Conservation (phyloP, 2,329 filamentous ascomycete species). For the Colletotrichum sp. region DNA sequence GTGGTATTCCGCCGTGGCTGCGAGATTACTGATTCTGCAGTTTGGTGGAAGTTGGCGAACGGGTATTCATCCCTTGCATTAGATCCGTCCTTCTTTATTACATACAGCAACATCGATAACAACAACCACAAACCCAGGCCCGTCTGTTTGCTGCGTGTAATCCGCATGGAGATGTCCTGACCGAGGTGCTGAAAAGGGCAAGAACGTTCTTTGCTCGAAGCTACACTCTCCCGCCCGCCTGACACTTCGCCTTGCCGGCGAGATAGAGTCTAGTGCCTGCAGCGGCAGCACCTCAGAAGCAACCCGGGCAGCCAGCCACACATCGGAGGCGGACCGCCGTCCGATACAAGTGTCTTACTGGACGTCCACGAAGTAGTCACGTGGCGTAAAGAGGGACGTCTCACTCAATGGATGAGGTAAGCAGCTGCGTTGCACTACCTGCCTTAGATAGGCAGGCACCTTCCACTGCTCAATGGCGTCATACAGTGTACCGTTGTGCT, state of each 20-base stretch:
- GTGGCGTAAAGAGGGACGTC: background rate
- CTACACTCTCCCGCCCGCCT: background rate
- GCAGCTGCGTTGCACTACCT: background rate
- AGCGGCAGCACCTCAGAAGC: background rate
- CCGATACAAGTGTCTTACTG: background rate
- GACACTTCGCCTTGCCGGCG: background rate
- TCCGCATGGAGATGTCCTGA: background rate
- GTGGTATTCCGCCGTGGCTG: background rate
- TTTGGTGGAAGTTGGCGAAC: background rate
- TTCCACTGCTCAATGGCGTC: slow-evolving; percentile 1
- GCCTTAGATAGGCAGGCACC: no score
- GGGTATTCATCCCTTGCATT: background rate
- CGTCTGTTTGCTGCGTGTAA: background rate
- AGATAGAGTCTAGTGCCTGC: background rate
- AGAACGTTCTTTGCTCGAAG: background rate
- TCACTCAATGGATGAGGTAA: slow-evolving; percentile 2
- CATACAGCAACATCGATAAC: background rate
- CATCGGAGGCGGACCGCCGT: background rate
- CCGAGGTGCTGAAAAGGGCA: background rate
- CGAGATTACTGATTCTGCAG: background rate
- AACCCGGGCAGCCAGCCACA: background rate
- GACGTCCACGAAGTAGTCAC: background rate
- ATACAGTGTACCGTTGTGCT: background rate
- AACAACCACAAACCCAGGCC: background rate
- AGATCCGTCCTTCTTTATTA: background rate